Percentiles rank a stretch among this genome's conserved stretches.
phyloP scores from a whole-genome alignment of 1,284 basidiomycete species.

The Puccinia coronata region DNA sequence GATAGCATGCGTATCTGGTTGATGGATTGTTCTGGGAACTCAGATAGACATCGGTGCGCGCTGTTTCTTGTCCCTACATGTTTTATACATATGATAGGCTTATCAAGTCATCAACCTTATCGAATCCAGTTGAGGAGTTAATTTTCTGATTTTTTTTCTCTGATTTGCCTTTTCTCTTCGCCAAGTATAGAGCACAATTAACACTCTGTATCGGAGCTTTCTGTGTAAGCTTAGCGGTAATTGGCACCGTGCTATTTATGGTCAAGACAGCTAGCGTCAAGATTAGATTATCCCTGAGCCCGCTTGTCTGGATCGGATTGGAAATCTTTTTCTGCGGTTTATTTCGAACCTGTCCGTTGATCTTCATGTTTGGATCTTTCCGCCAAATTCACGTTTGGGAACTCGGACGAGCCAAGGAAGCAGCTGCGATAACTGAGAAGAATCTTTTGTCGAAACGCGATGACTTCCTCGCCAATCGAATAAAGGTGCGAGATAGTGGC shows the following conservation, averaged over 20 bases:
- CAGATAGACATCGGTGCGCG: constrained; percentile 17
- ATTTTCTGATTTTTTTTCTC: neutral
- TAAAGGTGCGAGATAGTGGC: neutral
- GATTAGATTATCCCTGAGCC: neutral
- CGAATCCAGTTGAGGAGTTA: neutral
- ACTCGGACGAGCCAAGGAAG: constrained; percentile 21
- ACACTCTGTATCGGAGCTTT: neutral
- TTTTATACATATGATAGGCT: neutral
- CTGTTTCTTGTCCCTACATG: neutral
- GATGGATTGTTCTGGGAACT: constrained; percentile 14
- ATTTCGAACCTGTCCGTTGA: constrained; percentile 36
- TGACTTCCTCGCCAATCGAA: neutral
- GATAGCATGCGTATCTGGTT: constrained; percentile 41
- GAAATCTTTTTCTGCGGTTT: constrained; percentile 32
- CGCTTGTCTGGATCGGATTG: constrained; percentile 24
- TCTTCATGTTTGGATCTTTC: constrained; percentile 41
- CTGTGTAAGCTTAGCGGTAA: neutral
- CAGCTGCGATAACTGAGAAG: constrained; percentile 9
- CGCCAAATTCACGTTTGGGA: constrained; percentile 41
- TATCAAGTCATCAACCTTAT: neutral
- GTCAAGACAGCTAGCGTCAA: neutral
- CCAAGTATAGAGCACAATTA: neutral
- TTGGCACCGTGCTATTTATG: constrained; percentile 8
- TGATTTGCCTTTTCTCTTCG: neutral
- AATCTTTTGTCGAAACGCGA: constrained; percentile 19